phyloP scores from a whole-genome alignment of 2,329 filamentous ascomycete genomes.

The Sordariomycetes sp. region DNA sequence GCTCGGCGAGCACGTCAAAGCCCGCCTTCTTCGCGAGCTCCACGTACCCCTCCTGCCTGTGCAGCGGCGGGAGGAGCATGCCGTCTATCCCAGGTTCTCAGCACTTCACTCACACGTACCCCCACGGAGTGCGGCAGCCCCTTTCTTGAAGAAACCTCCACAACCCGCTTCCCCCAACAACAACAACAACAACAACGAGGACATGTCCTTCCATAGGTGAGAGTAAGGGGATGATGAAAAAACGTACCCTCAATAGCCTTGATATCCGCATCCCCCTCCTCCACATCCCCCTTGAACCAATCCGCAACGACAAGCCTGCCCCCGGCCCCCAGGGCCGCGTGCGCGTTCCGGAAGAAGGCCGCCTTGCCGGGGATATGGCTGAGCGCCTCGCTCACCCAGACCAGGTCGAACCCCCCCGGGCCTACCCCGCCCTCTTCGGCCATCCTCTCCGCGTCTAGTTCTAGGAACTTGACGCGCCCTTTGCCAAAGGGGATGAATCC shows the following conservation, averaged over 20 bases:
- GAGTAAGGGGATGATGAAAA: no score
- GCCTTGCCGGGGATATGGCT: conserved; percentile 46
- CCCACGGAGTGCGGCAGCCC: background rate
- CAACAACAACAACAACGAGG: no score
- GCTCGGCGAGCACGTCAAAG: conserved; percentile 26
- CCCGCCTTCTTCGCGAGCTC: conserved; percentile 32
- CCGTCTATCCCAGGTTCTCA: conserved; percentile 27
- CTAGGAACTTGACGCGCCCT: conserved; percentile 38
- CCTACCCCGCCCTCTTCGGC: conserved; percentile 19
- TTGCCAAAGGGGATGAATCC: conserved; percentile 23
- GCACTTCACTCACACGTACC: background rate
- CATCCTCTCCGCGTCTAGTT: conserved; percentile 50
- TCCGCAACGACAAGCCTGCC: conserved; percentile 44
- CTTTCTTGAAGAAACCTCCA: no score
- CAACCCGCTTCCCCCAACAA: no score
- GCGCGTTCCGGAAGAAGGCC: conserved; percentile 41
- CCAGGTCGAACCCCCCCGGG: conserved; percentile 31
- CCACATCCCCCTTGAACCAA: conserved; percentile 42
- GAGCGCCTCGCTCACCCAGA: conserved; percentile 50
- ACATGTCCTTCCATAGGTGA: no score
- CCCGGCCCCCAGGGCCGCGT: conserved; percentile 29
- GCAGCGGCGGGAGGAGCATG: conserved; percentile 45
- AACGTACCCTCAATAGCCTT: conserved; percentile 40
- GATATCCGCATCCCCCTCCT: conserved; percentile 33
- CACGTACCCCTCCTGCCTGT: conserved; percentile 38